Percentiles rank a stretch among this genome's conserved stretches.
Conservation (phyloP, 768 basidiomycete genomes). For the Rhodocollybia butyracea region DNA sequence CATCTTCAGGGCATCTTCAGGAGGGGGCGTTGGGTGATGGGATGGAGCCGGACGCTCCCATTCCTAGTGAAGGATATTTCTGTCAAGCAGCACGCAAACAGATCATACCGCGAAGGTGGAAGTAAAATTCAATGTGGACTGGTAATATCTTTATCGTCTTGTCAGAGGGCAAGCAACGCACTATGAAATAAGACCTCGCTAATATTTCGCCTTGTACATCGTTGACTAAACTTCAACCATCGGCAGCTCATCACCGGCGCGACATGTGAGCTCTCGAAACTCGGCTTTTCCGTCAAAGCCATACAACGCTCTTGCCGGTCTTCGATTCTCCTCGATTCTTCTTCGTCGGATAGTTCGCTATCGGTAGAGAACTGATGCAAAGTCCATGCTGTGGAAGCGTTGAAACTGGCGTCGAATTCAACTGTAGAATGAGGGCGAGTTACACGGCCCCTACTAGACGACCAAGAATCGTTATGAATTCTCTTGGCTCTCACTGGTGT, state of each 20-base stretch:
- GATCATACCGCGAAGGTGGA: constrained; percentile 45
- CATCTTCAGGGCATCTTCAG: no score
- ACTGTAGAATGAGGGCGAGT: constrained; percentile 32
- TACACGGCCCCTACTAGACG: constrained; percentile 23
- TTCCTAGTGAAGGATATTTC: no score
- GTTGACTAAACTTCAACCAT: constrained; percentile 80
- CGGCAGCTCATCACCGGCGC: constrained; percentile 71
- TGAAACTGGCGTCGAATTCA: constrained; percentile 78
- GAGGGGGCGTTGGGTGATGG: constrained; percentile 66
- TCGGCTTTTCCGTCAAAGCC: constrained; percentile 75
- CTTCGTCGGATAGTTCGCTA: constrained; percentile 10
- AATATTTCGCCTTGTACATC: constrained; percentile 52
- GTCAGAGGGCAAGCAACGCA: constrained; percentile 28
- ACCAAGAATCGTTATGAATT: constrained; percentile 38
- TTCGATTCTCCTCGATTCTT: no score
- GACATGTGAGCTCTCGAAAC: constrained; percentile 66
- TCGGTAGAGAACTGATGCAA: constrained; percentile 42
- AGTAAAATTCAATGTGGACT: constrained; percentile 69
- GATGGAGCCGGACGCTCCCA: constrained; percentile 64
- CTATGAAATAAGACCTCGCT: constrained; percentile 72
- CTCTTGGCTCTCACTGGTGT: no score
- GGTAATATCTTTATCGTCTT: background rate
- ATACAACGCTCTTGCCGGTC: constrained; percentile 66
- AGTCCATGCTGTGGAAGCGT: constrained; percentile 77
- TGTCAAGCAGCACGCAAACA: no score